A percentile compares a stretch with the other conserved stretches of the same genome.
phyloP scores from a whole-genome alignment of 2,329 filamentous ascomycete species.

The Pleoardoris graminearum region DNA sequence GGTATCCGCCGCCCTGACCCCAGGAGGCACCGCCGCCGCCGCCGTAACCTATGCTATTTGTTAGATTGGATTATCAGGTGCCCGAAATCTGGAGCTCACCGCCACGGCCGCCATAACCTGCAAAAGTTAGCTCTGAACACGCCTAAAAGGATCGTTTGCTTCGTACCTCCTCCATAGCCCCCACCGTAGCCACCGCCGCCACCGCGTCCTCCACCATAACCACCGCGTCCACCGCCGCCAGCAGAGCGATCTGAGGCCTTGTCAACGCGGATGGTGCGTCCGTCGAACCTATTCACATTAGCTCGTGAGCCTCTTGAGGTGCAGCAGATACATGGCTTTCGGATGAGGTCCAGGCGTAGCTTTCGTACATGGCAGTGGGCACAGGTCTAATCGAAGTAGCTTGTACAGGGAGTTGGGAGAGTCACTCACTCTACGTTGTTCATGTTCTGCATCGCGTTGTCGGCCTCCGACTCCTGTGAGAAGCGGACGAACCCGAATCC shows the following conservation, averaged over 20 bases:
- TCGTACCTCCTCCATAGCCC: conserved; percentile 14
- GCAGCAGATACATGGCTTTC: no score
- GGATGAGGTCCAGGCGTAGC: no score
- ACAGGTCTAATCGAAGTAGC: no score
- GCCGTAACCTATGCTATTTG: conserved; percentile 22
- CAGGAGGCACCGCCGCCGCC: conserved; percentile 14
- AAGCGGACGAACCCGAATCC: conserved; percentile 98
- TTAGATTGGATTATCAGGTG: conserved; percentile 9
- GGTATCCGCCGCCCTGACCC: conserved; percentile 17
- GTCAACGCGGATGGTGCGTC: conserved; percentile 91
- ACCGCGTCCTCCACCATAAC: conserved; percentile 24
- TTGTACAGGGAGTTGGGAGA: no score
- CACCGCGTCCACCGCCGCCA: conserved; percentile 42
- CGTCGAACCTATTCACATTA: conserved; percentile 73
- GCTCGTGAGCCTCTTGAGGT: no score
- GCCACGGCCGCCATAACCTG: conserved; percentile 21
- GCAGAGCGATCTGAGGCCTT: conserved; percentile 80
- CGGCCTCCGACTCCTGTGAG: conserved; percentile 72
- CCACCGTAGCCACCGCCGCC: conserved; percentile 27
- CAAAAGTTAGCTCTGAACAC: background rate
- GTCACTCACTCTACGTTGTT: conserved; percentile 85
- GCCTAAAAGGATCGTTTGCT: background rate
- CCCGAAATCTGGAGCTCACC: conserved; percentile 14
- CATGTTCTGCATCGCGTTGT: conserved; percentile 76
- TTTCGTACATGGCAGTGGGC: no score